Evolutionary conservation across 176 grass and related monocot genomes (phyloP), one percentile per base, ranked within the genome.

Genomic region (Triticum timopheevii): DNA sequence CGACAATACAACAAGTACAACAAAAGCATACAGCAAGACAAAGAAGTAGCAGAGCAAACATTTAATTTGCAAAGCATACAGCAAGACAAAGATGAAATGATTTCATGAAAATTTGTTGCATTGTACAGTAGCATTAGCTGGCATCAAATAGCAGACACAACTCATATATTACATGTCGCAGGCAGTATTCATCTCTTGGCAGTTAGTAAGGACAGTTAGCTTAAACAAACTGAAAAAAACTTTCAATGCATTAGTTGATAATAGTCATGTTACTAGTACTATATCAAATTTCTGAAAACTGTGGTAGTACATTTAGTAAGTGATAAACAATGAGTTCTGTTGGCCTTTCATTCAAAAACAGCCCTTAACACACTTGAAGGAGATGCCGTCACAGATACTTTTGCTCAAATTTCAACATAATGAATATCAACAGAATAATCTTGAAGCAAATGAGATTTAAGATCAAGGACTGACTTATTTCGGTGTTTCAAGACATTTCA

Each of bases 341-440:
- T 38, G 10, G 69, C 13, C 47, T 85, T 80, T 59, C 49, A 54
- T 24, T 12, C 31, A 59, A 28, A 70, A 71, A 16, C 42, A 28
- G 39, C 19, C 12, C 25, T 15, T 68, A 35, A 33, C 15, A 22
- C 63, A 69, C 30, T 68, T 68, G 33, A n/a, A 47, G 30, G 31
- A 79, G 13, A 80, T 40, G 56, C 22, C 40, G 66, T 10, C 68
- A 65, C 13, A 75, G 45, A 56, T 22, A 86, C 10, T 70, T 23
- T 68, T 61, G 24, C 35, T 75, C 65, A 74, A 74, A 69, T 47
- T 86, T 82, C 67, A 79, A 28, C 58, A 80, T 65, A 31, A 65
- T 64, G 50, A 8, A 76, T 20, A 76, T 6, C 19, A 25, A 74
- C 40, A 76, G 58, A 62, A 86, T 82, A 75, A 75, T 52, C 27